Evolutionary conservation across 176 grass and related monocot species (phyloP).

Genomic region (Metroxylon sagu): DNA sequence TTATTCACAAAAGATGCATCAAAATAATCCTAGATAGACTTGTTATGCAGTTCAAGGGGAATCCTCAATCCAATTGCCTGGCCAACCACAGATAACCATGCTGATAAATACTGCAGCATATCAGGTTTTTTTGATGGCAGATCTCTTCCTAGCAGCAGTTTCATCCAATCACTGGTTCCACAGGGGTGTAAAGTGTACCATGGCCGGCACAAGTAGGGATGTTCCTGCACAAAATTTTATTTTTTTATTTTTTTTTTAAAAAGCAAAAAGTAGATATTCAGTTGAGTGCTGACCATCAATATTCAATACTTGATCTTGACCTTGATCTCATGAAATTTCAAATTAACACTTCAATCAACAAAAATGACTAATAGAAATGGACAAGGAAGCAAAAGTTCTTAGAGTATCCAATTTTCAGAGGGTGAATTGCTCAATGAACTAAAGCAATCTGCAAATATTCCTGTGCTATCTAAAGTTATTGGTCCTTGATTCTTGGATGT

Average conservation of each 20-base stretch:
- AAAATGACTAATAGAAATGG: too few relatives aligned
- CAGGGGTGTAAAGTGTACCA: conserved; percentile 93
- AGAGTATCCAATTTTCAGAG: too few relatives aligned
- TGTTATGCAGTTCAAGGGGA: conserved; percentile 48
- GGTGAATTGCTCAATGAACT: too few relatives aligned
- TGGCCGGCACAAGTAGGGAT: conserved; percentile 69
- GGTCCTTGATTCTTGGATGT: too few relatives aligned
- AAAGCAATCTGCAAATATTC: too few relatives aligned
- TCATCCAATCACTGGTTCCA: conserved; percentile 83
- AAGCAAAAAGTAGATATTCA: too few relatives aligned
- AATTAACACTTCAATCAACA: too few relatives aligned
- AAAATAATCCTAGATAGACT: neutral
- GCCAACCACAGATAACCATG: conserved; percentile 72
- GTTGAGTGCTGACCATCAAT: neutral
- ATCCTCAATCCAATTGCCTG: conserved; percentile 73
- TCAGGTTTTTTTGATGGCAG: conserved; percentile 4
- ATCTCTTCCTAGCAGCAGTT: conserved; percentile 41
- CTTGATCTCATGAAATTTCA: too few relatives aligned
- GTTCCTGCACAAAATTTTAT: conserved; percentile 39
- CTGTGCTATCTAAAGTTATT: too few relatives aligned
- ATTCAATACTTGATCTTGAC: too few relatives aligned
- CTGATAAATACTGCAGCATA: conserved; percentile 46
- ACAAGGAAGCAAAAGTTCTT: too few relatives aligned
- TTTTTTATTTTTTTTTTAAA: neutral
- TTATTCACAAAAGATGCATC: too few relatives aligned